These are phyloP conservation scores for Scytalidium lignicola DNA, from an alignment of 2,329 filamentous ascomycete genomes.

Conservation along the genomic window DNA sequence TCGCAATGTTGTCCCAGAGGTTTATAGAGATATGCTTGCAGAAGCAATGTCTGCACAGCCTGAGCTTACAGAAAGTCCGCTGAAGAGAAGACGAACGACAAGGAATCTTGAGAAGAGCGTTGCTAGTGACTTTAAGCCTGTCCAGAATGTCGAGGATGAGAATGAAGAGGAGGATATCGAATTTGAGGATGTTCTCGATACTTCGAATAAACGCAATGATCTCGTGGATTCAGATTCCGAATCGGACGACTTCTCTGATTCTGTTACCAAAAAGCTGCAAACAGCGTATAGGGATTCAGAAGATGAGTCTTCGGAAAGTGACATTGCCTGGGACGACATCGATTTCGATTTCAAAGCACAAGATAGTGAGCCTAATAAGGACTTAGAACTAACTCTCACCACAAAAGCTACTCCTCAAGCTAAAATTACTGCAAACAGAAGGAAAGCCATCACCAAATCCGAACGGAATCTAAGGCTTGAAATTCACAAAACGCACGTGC, in stretches of 20 bases:
- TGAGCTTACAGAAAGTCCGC: slow-evolving; percentile 26
- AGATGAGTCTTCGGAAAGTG: slow-evolving; percentile 47
- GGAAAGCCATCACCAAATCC: slow-evolving; percentile 48
- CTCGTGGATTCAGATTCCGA: slow-evolving; percentile 9
- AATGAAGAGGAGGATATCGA: slow-evolving; percentile 13
- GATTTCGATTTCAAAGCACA: slow-evolving; percentile 30
- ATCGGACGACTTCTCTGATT: slow-evolving; percentile 9
- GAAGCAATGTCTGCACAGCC: slow-evolving; percentile 31
- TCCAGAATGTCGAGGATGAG: slow-evolving; percentile 17
- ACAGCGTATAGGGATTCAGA: slow-evolving; percentile 43
- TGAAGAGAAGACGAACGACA: slow-evolving; percentile 29
- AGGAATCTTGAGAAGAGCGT: slow-evolving; percentile 7
- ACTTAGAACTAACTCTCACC: slow-evolving; percentile 30
- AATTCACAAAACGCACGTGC: slow-evolving; percentile 80
- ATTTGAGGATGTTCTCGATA: slow-evolving; percentile 26
- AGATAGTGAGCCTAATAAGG: slow-evolving; percentile 22
- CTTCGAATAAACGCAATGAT: slow-evolving; percentile 11
- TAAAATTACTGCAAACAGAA: slow-evolving; percentile 9
- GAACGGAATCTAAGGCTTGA: slow-evolving; percentile 58
- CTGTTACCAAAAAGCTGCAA: slow-evolving; percentile 21
- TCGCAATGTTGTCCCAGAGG: slow-evolving; percentile 29
- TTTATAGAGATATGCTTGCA: slow-evolving; percentile 40
- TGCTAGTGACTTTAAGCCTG: slow-evolving; percentile 9
- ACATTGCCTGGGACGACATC: slow-evolving; percentile 61
- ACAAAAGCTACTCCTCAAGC: slow-evolving; percentile 13